Base-by-base conservation (phyloP, 768 basidiomycete species). In the Leucocoprinus leucothites region DNA sequence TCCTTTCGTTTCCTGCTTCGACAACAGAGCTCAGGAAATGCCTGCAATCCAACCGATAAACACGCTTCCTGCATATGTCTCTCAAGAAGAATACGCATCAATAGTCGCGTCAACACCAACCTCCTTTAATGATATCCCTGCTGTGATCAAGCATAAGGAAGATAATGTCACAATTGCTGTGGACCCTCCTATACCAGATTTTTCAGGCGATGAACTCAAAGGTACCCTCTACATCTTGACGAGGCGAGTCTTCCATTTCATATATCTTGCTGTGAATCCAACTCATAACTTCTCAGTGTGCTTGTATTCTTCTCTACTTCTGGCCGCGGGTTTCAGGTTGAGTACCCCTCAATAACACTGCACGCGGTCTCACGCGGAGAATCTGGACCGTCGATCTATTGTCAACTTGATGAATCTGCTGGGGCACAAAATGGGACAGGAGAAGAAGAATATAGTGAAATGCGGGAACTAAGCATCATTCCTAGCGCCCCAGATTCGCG, bases 261-360 rank as follows among this genome's bases (percentile, higher is more conserved):
- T 57, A 60, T 42, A 19, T 7, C 3, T 5, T 25, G 48, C 34
- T 59, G n/a, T n/a, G n/a, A n/a, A n/a, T 18, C 34, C 36, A 49
- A 53, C 18, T 53, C 48, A 56, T 47, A 11, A 38, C 14, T 6
- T 51, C 8, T 43, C 42, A 63, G 94, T 59, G 84, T 80, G 14
- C 79, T 97, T 36, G 82, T 82, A 2, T 96, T 91, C 79, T 81
- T 90, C 70, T 84, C 89, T 2, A 63, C 80, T 9, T 75, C 83
- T 1, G 85, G 85, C 14, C 74, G 75, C 42, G 94, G 92, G 14
- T 87, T 98, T 70, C 84, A 89, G 60, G 82, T 98, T 65, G 77
- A 86, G 55, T 98, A 96, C 68, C 93, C 91, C 9, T 76, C 87
- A 4, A 90, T 99, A 65, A 96, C 93, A 1, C 81, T 99, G 1